Evolutionary conservation across 2,329 filamentous ascomycete genomes (phyloP).

Genomic region (Aspergillus novofumigatus): DNA sequence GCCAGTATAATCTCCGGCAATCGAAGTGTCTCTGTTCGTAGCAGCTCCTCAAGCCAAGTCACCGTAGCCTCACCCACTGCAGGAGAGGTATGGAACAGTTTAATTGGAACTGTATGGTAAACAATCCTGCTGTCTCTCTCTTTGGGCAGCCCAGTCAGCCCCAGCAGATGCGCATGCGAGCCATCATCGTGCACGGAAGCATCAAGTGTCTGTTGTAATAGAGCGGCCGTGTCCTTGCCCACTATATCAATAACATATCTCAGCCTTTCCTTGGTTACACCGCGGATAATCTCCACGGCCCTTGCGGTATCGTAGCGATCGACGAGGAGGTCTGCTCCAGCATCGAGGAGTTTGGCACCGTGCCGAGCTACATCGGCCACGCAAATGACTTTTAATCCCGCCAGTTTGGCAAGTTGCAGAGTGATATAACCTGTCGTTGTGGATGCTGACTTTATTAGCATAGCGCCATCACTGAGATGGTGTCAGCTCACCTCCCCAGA

Average conservation of each 20-base stretch:
- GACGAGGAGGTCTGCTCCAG: constrained; percentile 61
- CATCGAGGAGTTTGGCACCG: constrained; percentile 53
- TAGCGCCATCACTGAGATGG: background rate
- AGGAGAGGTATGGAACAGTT: constrained; percentile 67
- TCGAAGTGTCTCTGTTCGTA: constrained; percentile 51
- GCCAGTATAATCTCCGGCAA: constrained; percentile 64
- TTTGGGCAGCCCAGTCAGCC: constrained; percentile 65
- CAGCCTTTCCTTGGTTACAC: constrained; percentile 54
- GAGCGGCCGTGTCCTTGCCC: constrained; percentile 59
- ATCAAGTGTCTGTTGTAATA: constrained; percentile 53
- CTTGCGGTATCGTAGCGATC: constrained; percentile 63
- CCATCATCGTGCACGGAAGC: constrained; percentile 8
- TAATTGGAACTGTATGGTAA: constrained; percentile 68
- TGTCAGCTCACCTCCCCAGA: constrained; percentile 62
- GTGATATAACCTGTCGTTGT: constrained; percentile 65
- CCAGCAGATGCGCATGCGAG: constrained; percentile 56
- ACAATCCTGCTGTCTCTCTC: constrained; percentile 42
- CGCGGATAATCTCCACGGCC: constrained; percentile 61
- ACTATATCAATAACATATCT: constrained; percentile 67
- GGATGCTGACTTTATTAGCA: constrained; percentile 44
- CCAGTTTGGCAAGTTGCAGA: constrained; percentile 64
- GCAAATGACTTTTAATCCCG: constrained; percentile 61
- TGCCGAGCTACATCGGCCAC: constrained; percentile 66
- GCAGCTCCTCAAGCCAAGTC: constrained; percentile 63
- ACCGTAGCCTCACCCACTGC: constrained; percentile 60